These are phyloP conservation scores for Tricholoma hemisulphureum DNA, from an alignment of 768 basidiomycete species.

Conservation along the genomic window DNA sequence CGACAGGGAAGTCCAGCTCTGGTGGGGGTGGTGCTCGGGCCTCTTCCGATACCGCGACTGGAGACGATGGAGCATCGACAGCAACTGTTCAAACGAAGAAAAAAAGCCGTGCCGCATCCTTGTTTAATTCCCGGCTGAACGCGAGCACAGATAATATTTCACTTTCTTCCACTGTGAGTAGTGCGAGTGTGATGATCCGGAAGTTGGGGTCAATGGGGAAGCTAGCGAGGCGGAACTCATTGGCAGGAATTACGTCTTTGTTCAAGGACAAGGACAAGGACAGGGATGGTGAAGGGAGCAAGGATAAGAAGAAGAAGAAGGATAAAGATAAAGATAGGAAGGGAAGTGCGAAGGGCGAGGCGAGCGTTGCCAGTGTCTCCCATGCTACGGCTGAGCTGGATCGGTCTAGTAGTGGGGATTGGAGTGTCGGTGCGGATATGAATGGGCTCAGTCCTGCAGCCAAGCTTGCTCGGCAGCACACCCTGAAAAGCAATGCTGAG, in stretches of 20 bases:
- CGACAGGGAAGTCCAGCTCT: constrained; percentile 25
- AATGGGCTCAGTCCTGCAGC: constrained; percentile 88
- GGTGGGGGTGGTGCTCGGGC: constrained; percentile 21
- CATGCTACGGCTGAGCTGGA: constrained; percentile 87
- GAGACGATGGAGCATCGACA: constrained; percentile 41
- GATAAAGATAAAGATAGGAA: constrained; percentile 47
- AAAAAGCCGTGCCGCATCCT: constrained; percentile 63
- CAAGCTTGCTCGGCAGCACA: constrained; percentile 86
- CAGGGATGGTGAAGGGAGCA: constrained; percentile 39
- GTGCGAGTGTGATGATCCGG: constrained; percentile 93
- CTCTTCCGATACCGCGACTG: constrained; percentile 29
- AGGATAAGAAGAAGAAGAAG: constrained; percentile 38
- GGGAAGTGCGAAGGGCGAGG: constrained; percentile 62
- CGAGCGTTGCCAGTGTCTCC: constrained; percentile 69
- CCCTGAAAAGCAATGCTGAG: constrained; percentile 83
- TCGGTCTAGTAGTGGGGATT: constrained; percentile 53
- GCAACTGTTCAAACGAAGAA: constrained; percentile 61
- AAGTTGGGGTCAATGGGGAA: constrained; percentile 92
- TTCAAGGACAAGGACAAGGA: constrained; percentile 86
- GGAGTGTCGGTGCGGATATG: constrained; percentile 56
- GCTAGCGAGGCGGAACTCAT: constrained; percentile 82
- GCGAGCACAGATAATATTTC: constrained; percentile 94
- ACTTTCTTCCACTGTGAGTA: constrained; percentile 89
- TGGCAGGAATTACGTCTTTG: constrained; percentile 87
- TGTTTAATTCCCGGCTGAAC: constrained; percentile 90